Conservation (phyloP, 306 rosid species). For the Acacia melanoxylon region DNA sequence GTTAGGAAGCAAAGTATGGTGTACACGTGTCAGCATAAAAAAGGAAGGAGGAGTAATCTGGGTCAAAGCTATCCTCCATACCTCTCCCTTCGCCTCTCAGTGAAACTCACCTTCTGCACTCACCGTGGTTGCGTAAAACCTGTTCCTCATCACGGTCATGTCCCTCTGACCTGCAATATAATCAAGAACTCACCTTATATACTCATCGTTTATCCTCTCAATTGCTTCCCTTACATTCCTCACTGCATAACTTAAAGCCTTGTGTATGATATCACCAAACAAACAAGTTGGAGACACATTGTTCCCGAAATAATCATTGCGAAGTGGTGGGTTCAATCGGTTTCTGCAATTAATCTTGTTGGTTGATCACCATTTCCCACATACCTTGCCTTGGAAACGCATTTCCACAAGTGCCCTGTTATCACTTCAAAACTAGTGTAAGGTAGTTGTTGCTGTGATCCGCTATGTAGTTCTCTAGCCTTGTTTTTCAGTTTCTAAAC, state of each 20-base stretch:
- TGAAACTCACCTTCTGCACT: not conserved
- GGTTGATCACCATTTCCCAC: constrained; percentile 15
- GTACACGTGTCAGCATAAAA: no score
- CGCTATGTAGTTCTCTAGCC: not conserved
- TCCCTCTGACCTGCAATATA: constrained; percentile 29
- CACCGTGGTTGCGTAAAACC: not conserved
- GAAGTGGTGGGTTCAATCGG: constrained; percentile 33
- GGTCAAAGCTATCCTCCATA: no score
- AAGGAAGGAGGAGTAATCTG: no score
- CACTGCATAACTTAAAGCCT: constrained; percentile 26
- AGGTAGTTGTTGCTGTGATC: not conserved
- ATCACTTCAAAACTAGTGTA: constrained; percentile 42
- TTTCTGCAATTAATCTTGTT: constrained; percentile 43
- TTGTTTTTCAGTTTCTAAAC: constrained; percentile 29
- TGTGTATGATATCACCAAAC: constrained; percentile 29
- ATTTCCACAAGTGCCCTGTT: constrained; percentile 43
- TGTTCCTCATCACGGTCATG: constrained; percentile 29
- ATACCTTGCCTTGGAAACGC: constrained; percentile 32
- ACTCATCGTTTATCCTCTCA: constrained; percentile 32
- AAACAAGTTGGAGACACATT: constrained; percentile 33
- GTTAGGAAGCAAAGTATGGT: no score
- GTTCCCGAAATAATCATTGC: constrained; percentile 31
- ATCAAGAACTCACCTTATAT: constrained; percentile 44
- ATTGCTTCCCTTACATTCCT: constrained; percentile 29
- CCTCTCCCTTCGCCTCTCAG: no score